These are phyloP conservation scores for Withania somnifera DNA, from an alignment of 305 asterid genomes.

Conservation along the genomic window DNA sequence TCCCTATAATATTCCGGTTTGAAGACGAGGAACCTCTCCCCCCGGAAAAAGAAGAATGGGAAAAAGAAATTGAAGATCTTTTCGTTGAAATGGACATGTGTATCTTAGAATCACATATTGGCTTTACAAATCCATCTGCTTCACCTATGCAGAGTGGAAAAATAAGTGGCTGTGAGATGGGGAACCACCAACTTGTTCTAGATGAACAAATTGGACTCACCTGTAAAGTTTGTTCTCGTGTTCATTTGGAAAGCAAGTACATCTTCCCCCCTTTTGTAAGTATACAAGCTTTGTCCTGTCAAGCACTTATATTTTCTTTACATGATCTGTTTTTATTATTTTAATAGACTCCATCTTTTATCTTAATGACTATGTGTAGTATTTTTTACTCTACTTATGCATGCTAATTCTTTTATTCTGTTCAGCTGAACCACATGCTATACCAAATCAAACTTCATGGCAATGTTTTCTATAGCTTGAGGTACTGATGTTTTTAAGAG, in stretches of 20 bases:
- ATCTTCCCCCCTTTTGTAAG: conserved; percentile 63
- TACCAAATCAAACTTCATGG: not conserved
- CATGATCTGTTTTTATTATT: not conserved
- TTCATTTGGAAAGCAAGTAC: conserved; percentile 44
- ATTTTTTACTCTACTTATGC: not conserved
- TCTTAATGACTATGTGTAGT: not conserved
- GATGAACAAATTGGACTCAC: conserved; percentile 56
- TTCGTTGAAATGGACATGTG: conserved; percentile 23
- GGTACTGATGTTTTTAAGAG: not conserved
- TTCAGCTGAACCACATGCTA: not conserved
- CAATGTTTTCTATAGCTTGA: not conserved
- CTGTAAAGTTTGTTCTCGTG: conserved; percentile 36
- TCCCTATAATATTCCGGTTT: conserved; percentile 38
- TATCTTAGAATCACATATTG: not conserved
- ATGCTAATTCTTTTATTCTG: not conserved
- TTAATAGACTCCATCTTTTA: not conserved
- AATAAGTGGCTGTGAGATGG: conserved; percentile 28
- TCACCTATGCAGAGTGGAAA: conserved; percentile 20
- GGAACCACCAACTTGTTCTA: conserved; percentile 34
- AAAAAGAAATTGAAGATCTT: conserved; percentile 15
- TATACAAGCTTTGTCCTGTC: not conserved
- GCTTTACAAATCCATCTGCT: conserved; percentile 4
- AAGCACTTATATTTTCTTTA: not conserved
- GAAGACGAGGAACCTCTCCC: conserved; percentile 13
- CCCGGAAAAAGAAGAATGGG: conserved; percentile 18